These are phyloP conservation scores for Fragilariopsis cylindrus DNA, from an alignment of 108 stramenopile species.

Conservation along the genomic window DNA sequence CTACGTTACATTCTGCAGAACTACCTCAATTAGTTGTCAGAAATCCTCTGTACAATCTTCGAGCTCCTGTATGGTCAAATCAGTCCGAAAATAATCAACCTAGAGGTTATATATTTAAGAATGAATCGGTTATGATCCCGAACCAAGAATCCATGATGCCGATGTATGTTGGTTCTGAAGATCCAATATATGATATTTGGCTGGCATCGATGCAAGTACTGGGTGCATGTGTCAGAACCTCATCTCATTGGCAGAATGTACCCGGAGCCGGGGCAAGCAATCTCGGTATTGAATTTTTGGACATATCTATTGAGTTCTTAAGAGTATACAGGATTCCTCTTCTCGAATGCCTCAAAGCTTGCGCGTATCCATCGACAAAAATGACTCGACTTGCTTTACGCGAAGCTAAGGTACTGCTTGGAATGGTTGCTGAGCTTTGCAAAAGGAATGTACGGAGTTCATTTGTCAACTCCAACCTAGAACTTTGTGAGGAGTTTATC, in stretches of 20 bases:
- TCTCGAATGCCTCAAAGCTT: conserved; percentile 23
- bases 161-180: conserved; percentile 17
- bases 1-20: conserved; percentile 12
- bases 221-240: conserved; percentile 18
- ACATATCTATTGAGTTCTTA: conserved; percentile 34
- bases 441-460: conserved; percentile 13
- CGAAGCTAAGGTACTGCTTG: conserved; percentile 32
- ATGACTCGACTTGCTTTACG: conserved; percentile 25
- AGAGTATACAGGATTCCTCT: conserved; percentile 18
- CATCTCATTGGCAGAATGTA: conserved; percentile 10
- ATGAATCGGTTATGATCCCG: conserved; percentile 12
- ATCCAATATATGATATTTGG: conserved; percentile 40
- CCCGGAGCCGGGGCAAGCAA: not conserved
- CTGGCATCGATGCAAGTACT: conserved; percentile 38
- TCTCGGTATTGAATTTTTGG: conserved; percentile 14
- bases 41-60: conserved; percentile 28
- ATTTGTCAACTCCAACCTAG: conserved; percentile 13
- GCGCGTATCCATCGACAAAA: conserved; percentile 13
- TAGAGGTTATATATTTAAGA: conserved; percentile 25
- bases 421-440: conserved; percentile 32
- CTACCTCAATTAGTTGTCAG: conserved; percentile 28
- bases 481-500: conserved; percentile 23
- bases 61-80: not conserved
- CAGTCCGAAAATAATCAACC: conserved; percentile 1
- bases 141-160: not conserved